Conservation (phyloP, 2,329 filamentous ascomycete species). For the Diaporthe caulivora region DNA sequence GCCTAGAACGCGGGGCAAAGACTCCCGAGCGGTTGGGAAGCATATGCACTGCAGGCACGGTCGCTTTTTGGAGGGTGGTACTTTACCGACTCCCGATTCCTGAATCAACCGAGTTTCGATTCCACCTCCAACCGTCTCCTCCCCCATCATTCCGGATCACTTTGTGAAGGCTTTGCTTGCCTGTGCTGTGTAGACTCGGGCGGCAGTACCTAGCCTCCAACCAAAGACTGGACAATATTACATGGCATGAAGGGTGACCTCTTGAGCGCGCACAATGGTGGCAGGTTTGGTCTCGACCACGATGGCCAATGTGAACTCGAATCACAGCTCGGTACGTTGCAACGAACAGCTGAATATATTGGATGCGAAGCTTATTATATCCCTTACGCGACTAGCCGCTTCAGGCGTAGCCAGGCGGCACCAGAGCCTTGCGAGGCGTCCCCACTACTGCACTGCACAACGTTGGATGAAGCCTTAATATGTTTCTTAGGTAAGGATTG, state of each 20-base stretch:
- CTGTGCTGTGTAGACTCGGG: no score
- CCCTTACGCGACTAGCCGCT: not conserved
- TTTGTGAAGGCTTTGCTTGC: not conserved
- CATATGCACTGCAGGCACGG: not conserved
- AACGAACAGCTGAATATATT: not conserved
- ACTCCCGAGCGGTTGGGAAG: not conserved
- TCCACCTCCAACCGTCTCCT: no score
- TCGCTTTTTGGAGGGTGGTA: not conserved
- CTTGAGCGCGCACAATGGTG: no score
- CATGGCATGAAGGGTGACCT: no score
- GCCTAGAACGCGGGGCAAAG: not conserved
- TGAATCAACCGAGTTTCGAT: not conserved
- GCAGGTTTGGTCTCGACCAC: no score
- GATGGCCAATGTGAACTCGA: no score
- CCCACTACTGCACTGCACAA: not conserved
- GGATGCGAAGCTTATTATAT: not conserved
- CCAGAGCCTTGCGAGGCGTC: not conserved
- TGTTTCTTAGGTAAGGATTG: not conserved
- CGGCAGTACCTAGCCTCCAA: no score
- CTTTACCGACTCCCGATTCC: not conserved
- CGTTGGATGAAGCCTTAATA: not conserved
- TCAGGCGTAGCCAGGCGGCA: not conserved
- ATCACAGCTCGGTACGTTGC: not conserved
- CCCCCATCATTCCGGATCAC: no score
- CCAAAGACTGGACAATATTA: no score